Evolutionary conservation across 1,284 basidiomycete genomes (phyloP).

Genomic region (Rugosomyces carneus): DNA sequence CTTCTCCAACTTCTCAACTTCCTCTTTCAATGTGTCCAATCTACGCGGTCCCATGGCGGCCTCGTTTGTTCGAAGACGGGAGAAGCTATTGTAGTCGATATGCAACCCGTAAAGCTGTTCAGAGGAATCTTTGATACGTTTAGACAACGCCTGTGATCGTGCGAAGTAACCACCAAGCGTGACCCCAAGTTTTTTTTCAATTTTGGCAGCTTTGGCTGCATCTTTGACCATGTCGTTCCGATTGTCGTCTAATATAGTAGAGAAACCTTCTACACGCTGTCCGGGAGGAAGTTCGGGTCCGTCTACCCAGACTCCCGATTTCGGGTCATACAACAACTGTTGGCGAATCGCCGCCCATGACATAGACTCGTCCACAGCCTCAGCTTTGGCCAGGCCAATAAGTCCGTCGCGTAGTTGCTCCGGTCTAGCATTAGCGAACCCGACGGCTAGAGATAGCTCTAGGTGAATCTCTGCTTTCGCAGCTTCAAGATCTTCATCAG

Average conservation of each 20-base stretch:
- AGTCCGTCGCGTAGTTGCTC: conserved; percentile 76
- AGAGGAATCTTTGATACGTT: conserved; percentile 64
- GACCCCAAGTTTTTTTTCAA: conserved; percentile 88
- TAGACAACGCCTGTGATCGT: conserved; percentile 65
- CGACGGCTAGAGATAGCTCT: conserved; percentile 77
- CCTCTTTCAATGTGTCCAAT: conserved; percentile 71
- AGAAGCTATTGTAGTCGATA: conserved; percentile 76
- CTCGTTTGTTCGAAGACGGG: conserved; percentile 67
- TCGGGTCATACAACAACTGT: conserved; percentile 57
- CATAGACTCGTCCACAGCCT: conserved; percentile 47
- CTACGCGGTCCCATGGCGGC: conserved; percentile 68
- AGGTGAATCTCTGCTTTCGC: conserved; percentile 73
- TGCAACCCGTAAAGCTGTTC: conserved; percentile 63
- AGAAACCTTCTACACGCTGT: conserved; percentile 62
- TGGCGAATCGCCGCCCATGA: conserved; percentile 69
- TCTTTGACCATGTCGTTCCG: conserved; percentile 80
- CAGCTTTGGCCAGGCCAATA: conserved; percentile 51
- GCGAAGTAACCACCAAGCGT: conserved; percentile 88
- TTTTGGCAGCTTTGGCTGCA: conserved; percentile 76
- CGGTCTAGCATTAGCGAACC: conserved; percentile 79
- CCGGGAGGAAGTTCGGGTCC: conserved; percentile 48
- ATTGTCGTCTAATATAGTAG: conserved; percentile 53
- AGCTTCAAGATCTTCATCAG: conserved; percentile 69
- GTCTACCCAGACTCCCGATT: conserved; percentile 63
- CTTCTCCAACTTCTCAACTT: conserved; percentile 74